These are phyloP conservation scores for Bonnemaisonia californica DNA, from an alignment of 31 red algal genomes.

Conservation along the genomic window DNA sequence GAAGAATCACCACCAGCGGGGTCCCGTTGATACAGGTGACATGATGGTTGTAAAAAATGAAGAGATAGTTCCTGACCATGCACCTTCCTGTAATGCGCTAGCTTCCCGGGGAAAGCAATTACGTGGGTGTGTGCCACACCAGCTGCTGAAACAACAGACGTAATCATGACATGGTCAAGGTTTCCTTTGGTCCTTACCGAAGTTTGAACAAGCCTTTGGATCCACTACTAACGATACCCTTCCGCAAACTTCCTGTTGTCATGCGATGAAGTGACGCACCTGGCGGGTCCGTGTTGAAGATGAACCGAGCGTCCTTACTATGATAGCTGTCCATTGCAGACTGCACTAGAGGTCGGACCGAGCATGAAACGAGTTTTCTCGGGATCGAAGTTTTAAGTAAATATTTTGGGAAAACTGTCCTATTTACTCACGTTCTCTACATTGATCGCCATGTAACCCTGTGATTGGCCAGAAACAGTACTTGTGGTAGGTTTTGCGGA, in stretches of 20 bases:
- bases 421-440: no score
- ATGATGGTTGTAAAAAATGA: not conserved
- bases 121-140: constrained; percentile 5
- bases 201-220: not conserved
- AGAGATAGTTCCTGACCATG: not conserved
- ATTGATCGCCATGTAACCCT: no score
- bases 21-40: constrained; percentile 4
- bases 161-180: constrained; percentile 16
- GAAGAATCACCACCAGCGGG: not conserved
- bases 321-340: not conserved
- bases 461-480: no score
- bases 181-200: not conserved
- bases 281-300: constrained; percentile 29
- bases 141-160: constrained; percentile 16
- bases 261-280: constrained; percentile 19
- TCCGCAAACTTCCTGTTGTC: not conserved
- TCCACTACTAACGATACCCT: not conserved
- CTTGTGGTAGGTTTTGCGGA: no score
- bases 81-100: constrained; percentile 21
- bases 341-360: not conserved
- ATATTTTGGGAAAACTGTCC: no score
- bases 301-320: not conserved
- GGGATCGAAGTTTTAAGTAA: no score
- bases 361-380: no score
- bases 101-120: constrained; percentile 37